phyloP scores from a whole-genome alignment of 495 filamentous ascomycete species.

The Talaromyces liani region DNA sequence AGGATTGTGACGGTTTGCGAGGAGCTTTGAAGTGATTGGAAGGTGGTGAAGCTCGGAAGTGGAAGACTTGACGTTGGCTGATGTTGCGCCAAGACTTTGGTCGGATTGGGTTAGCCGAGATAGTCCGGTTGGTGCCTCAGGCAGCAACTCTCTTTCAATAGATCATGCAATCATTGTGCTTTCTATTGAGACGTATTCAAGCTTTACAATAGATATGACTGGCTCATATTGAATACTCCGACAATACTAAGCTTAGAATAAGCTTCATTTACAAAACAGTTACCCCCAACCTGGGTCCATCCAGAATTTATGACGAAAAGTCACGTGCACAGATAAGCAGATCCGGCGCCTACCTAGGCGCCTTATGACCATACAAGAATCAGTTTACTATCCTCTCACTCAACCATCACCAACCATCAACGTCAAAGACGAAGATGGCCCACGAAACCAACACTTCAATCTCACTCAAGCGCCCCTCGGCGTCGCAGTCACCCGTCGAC shows the following conservation, averaged over 20 bases:
- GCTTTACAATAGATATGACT: background rate
- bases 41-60: constrained; percentile 28
- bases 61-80: constrained; percentile 7
- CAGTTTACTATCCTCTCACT: background rate
- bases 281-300: background rate
- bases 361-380: background rate
- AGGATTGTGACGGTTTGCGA: constrained; percentile 16
- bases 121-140: constrained; percentile 19
- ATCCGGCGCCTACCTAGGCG: background rate
- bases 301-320: background rate
- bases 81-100: constrained; percentile 4
- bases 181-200: background rate
- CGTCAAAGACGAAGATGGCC: constrained; percentile 8
- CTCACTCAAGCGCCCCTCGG: constrained; percentile 36
- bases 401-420: constrained; percentile 3
- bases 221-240: background rate
- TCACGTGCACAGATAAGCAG: background rate
- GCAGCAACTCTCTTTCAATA: background rate
- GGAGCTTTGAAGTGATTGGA: constrained; percentile 16
- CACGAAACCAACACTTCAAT: constrained; percentile 11
- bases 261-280: background rate
- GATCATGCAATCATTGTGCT: background rate
- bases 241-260: background rate
- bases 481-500: constrained; percentile 17
- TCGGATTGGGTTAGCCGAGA: constrained; percentile 3